Evolutionary conservation across 345 rosid genomes (phyloP).

Genomic region (Salix udensis): DNA sequence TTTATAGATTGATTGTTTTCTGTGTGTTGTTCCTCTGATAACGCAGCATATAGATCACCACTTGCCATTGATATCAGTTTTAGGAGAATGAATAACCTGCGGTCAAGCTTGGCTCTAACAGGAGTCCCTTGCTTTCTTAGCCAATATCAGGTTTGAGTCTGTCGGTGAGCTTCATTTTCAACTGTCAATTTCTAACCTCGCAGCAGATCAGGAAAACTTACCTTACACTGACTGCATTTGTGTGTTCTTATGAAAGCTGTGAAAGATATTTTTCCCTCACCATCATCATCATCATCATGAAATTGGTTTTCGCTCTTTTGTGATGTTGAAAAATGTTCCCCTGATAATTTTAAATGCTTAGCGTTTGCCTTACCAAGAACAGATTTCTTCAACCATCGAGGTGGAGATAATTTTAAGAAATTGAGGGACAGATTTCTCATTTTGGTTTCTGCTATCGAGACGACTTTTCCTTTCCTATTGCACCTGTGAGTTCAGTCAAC

Average conservation of each 20-base stretch:
- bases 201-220: background rate
- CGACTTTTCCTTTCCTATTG: background rate
- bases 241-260: background rate
- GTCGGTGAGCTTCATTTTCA: background rate
- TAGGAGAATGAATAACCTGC: background rate
- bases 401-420: background rate
- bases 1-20: background rate
- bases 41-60: background rate
- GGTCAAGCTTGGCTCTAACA: background rate
- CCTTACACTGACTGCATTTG: background rate
- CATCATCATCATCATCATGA: background rate
- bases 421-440: background rate
- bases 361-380: background rate
- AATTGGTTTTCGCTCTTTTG: background rate
- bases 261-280: background rate
- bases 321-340: background rate
- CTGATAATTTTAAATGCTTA: background rate
- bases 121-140: background rate
- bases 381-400: background rate
- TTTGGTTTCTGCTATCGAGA: background rate
- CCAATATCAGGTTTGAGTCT: background rate
- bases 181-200: background rate
- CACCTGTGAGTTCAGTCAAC: background rate
- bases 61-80: background rate
- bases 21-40: conserved; percentile 1